phyloP scores from a whole-genome alignment of 768 basidiomycete species.

The Boletus sp. region DNA sequence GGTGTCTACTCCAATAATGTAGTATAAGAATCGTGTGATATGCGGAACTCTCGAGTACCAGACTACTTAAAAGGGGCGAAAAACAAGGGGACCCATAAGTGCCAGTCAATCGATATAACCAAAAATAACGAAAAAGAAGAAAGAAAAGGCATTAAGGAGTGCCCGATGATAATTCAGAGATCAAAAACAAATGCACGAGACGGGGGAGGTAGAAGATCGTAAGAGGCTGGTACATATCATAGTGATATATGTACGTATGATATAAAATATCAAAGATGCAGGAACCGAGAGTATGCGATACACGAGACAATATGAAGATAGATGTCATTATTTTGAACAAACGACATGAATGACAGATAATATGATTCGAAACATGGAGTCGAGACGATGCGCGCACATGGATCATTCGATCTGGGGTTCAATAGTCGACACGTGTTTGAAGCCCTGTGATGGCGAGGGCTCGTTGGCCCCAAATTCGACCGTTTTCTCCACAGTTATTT shows the following conservation, averaged over 20 bases:
- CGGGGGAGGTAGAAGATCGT: background rate
- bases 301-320: background rate
- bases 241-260: background rate
- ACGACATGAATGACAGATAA: background rate
- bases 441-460: background rate
- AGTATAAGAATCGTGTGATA: too few species aligned
- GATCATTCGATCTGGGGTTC: slow-evolving; percentile 9
- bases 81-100: too few species aligned
- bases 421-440: slow-evolving; percentile 5
- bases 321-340: background rate
- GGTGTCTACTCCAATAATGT: too few species aligned
- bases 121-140: background rate
- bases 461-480: slow-evolving; percentile 26
- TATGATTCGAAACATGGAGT: background rate
- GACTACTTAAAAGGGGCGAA: too few species aligned
- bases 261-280: background rate
- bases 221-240: background rate
- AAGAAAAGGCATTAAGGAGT: background rate
- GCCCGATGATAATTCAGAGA: background rate
- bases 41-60: too few species aligned
- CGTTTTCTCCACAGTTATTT: slow-evolving; percentile 31
- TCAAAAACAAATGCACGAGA: background rate
- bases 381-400: background rate
- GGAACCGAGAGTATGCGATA: background rate
- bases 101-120: background rate